phyloP scores from a whole-genome alignment of 352 stramenopile genomes.

The Phytophthora ohioensis region DNA sequence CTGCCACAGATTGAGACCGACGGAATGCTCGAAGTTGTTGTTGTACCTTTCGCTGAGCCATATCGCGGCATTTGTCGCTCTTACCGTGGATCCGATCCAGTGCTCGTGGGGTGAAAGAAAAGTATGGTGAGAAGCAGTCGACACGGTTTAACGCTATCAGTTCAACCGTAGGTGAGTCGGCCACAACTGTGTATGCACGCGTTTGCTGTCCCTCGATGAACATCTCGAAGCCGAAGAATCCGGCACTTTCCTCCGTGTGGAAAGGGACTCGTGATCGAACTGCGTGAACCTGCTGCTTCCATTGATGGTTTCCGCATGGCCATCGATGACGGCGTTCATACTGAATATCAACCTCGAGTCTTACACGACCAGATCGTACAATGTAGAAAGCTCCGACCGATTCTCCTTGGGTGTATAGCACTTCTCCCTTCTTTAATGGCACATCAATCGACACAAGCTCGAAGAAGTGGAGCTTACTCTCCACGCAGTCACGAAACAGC shows the following conservation, averaged over 20 bases:
- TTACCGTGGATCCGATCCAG: slow-evolving; percentile 69
- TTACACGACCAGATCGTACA: slow-evolving; percentile 61
- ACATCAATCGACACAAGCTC: slow-evolving; percentile 82
- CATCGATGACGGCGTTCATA: slow-evolving; percentile 78
- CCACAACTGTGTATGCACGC: slow-evolving; percentile 64
- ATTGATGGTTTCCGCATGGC: slow-evolving; percentile 56
- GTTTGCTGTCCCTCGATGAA: slow-evolving; percentile 64
- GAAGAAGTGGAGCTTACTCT: slow-evolving; percentile 83
- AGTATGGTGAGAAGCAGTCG: slow-evolving; percentile 79
- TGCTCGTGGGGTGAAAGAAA: slow-evolving; percentile 70
- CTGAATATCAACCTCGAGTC: slow-evolving; percentile 73
- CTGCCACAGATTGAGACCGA: slow-evolving; percentile 31
- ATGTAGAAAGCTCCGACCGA: slow-evolving; percentile 76
- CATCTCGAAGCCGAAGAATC: slow-evolving; percentile 81
- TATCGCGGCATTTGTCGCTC: slow-evolving; percentile 53
- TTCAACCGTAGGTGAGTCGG: slow-evolving; percentile 58
- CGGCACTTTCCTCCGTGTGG: slow-evolving; percentile 52
- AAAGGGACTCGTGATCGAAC: slow-evolving; percentile 63
- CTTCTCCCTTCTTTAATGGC: slow-evolving; percentile 60
- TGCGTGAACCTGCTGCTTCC: slow-evolving; percentile 65
- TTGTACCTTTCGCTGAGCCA: slow-evolving; percentile 56
- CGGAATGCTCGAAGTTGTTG: slow-evolving; percentile 66
- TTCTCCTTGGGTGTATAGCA: slow-evolving; percentile 71
- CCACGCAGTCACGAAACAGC: slow-evolving; percentile 75
- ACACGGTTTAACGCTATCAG: slow-evolving; percentile 74